Conservation (phyloP, 495 filamentous ascomycete genomes). For the Copromyces sp. region DNA sequence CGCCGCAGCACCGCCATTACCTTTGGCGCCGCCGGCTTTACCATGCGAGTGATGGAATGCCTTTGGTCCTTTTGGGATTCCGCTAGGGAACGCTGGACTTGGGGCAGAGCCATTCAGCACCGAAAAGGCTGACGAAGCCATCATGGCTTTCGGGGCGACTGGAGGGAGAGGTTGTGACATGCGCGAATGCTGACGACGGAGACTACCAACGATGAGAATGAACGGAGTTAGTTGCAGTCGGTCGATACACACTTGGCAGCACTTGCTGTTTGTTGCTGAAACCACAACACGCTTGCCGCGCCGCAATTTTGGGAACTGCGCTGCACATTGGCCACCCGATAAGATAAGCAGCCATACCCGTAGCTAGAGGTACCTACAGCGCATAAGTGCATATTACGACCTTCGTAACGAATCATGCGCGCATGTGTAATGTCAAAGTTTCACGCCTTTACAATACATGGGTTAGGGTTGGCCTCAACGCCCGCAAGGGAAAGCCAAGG, state of each 20-base stretch:
- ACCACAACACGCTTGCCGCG: neutral
- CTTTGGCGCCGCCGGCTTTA: constrained; percentile 8
- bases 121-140: neutral
- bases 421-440: neutral
- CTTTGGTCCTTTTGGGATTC: neutral
- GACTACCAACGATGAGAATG: neutral
- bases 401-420: neutral
- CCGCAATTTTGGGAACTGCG: neutral
- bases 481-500: neutral
- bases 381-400: neutral
- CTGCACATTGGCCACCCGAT: neutral
- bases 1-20: neutral
- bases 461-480: neutral
- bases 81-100: neutral
- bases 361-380: neutral
- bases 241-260: neutral
- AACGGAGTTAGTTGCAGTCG: neutral
- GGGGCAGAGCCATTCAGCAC: neutral
- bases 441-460: neutral
- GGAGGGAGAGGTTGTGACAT: neutral
- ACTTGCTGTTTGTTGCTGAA: neutral
- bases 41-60: neutral
- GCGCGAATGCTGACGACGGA: neutral
- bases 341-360: neutral
- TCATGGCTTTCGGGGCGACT: neutral